Conservation (phyloP, 208 protist species). For the Acanthamoeba polyphaga region DNA sequence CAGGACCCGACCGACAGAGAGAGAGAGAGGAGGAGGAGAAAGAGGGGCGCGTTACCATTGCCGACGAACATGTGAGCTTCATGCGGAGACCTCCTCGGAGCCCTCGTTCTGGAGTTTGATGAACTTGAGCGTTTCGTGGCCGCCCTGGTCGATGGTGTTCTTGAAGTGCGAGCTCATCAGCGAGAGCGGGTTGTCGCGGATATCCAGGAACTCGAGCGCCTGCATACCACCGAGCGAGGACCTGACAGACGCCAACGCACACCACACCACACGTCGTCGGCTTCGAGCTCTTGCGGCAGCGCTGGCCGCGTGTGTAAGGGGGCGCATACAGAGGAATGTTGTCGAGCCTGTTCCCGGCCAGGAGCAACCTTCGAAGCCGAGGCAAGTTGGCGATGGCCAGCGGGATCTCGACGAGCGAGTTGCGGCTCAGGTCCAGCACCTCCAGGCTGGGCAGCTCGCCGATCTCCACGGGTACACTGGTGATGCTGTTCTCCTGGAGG, state of each 20-base stretch:
- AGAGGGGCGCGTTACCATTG: background rate
- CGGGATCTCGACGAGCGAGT: slow-evolving; percentile 54
- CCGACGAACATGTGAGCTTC: slow-evolving; percentile 77
- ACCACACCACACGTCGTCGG: no score
- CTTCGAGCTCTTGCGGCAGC: no score
- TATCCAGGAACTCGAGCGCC: slow-evolving; percentile 51
- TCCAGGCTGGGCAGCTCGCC: slow-evolving; percentile 54
- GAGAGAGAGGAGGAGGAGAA: background rate
- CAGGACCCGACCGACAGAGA: background rate
- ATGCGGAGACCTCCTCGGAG: slow-evolving; percentile 47
- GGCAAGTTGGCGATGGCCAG: slow-evolving; percentile 71
- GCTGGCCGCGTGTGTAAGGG: background rate
- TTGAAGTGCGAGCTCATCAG: slow-evolving; percentile 54
- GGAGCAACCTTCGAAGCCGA: background rate
- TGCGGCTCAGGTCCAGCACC: slow-evolving; percentile 52
- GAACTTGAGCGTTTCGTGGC: slow-evolving; percentile 43
- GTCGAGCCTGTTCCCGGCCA: slow-evolving; percentile 48
- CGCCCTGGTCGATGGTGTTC: slow-evolving; percentile 33
- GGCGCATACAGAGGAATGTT: slow-evolving; percentile 45
- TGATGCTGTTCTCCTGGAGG: slow-evolving; percentile 34
- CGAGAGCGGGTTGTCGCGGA: slow-evolving; percentile 70
- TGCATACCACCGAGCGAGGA: slow-evolving; percentile 59
- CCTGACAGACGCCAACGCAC: background rate
- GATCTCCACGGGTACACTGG: slow-evolving; percentile 11
- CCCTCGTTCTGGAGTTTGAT: slow-evolving; percentile 46